Conservation (phyloP, 352 stramenopile genomes). For the Pythium guiyangense region DNA sequence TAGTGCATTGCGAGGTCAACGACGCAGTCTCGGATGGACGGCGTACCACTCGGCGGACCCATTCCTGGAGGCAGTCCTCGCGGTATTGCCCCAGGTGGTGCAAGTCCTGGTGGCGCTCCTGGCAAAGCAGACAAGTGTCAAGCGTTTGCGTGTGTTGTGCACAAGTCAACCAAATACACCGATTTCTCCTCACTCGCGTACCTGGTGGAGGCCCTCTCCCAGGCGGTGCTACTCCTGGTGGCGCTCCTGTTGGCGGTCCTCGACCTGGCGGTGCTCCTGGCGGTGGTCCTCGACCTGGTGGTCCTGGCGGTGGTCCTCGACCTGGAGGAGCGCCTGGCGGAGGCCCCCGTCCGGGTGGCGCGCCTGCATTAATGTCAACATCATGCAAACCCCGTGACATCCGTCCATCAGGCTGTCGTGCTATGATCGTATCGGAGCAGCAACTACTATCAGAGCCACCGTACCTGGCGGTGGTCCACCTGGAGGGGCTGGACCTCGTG, state of each 20-base stretch:
- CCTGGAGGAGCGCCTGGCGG: constrained; percentile 13
- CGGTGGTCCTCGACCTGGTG: constrained; percentile 15
- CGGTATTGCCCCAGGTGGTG: constrained; percentile 6
- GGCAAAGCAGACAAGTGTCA: background rate
- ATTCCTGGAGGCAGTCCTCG: constrained; percentile 10
- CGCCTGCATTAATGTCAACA: background rate
- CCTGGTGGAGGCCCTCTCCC: constrained; percentile 8
- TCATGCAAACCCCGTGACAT: constrained; percentile 1
- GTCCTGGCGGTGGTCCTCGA: constrained; percentile 2
- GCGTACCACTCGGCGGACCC: constrained; percentile 7
- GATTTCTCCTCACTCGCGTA: no score
- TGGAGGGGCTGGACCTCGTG: constrained; percentile 29
- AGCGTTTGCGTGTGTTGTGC: no score
- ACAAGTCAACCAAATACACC: no score
- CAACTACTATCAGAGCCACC: background rate
- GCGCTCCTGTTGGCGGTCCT: no score
- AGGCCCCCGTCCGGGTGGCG: background rate
- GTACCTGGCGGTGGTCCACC: constrained; percentile 41
- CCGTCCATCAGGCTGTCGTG: background rate
- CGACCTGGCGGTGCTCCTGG: no score
- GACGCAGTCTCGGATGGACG: no score
- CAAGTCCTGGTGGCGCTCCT: constrained; percentile 17
- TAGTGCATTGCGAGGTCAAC: background rate
- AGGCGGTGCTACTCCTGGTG: no score
- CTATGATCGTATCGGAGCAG: background rate